Base-by-base conservation (phyloP, 2,329 filamentous ascomycete genomes). In the Arthrobotrys musiformis region DNA sequence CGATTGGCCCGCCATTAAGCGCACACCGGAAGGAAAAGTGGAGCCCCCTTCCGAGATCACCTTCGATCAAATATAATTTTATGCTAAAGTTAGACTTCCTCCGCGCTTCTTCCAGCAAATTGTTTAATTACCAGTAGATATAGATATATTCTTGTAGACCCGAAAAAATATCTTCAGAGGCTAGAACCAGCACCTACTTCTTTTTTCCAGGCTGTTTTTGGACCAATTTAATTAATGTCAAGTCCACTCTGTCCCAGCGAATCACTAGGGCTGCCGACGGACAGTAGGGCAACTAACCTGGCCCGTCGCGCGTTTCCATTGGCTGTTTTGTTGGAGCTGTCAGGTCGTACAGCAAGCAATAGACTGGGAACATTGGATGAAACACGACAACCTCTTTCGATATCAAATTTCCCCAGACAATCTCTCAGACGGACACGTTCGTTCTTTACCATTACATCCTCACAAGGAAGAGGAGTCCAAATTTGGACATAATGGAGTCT, bases 11-110 rank as follows among this genome's bases (percentile, higher is more conserved):
- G 24, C 17, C 54, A 17, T 35, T 76, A 76, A 76, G 72, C 72
- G 72, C 72, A 69, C 72, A 35, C 37, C 54, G 30, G 19, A 33
- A 33, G 42, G 15, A 9, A 33, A 33, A 40, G 54, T 58, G 54
- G 44, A 35, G 56, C 48, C 40, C 52, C 70, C 52, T 37, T 17
- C n/a, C 15, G 48, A 46, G 48, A 40, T 48, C 69, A 66, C 30
- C 46, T 24, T 19, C 19, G 15, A 7, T 33, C 9, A 26, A 58
- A 58, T 58, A 58, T 58, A 40, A 58, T 24, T 24, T n/a, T 40
- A 37, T 70, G 63, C 72, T 76, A 76, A 70, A 76, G 64, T 76
- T 76, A 76, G 72, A 28, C 46, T 11, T n/a, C 48, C 13, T 50
- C 54, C 72, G 72, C 72, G 72, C 72, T 76, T 76, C 54, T 58